Conservation (phyloP, 495 filamentous ascomycete species). For the Tuber calosporum region DNA sequence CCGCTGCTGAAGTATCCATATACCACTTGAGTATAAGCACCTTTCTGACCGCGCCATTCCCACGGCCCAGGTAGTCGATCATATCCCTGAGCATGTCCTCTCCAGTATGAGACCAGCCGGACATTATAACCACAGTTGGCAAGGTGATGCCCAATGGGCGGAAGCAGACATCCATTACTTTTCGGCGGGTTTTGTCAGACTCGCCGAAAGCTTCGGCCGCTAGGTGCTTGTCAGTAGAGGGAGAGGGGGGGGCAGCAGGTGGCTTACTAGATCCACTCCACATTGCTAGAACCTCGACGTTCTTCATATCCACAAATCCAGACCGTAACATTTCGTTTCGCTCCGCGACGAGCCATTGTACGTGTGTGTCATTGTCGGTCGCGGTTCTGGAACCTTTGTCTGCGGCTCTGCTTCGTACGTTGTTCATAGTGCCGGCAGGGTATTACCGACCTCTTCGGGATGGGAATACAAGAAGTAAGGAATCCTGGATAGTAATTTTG, state of each 20-base stretch:
- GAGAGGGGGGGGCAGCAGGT: neutral
- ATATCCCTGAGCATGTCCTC: neutral
- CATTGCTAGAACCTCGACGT: neutral
- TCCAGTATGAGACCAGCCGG: neutral
- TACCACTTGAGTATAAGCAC: neutral
- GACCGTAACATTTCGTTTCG: neutral
- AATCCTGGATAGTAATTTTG: neutral
- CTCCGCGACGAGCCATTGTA: neutral
- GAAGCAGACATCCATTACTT: neutral
- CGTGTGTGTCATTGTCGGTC: neutral
- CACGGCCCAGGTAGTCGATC: neutral
- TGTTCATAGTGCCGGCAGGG: neutral
- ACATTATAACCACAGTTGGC: neutral
- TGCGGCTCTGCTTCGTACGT: neutral
- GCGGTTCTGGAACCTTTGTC: neutral
- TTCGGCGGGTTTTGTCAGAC: neutral
- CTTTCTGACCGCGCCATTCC: neutral
- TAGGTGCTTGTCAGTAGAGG: neutral
- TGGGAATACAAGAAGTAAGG: neutral
- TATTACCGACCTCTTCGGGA: neutral
- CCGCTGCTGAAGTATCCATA: neutral
- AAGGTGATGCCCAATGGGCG: neutral
- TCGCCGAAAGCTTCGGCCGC: neutral
- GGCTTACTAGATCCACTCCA: neutral
- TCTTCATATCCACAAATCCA: neutral